Evolutionary conservation across 768 basidiomycete genomes (phyloP).

Genomic region (Butyriboletus loyo): DNA sequence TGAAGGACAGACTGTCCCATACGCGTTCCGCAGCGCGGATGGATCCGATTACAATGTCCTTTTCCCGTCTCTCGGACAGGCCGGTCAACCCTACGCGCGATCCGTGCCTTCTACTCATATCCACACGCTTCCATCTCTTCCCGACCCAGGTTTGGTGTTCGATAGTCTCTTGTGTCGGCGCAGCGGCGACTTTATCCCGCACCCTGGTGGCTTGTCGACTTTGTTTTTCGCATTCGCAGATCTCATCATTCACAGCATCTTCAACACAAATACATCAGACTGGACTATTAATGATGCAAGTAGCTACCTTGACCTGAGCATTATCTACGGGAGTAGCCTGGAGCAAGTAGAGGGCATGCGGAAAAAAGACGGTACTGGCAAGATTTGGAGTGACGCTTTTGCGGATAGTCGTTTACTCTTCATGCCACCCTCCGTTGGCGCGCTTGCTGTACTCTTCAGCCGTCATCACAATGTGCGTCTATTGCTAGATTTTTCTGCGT

Average conservation of each 20-base stretch:
- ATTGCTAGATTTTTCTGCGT: background rate
- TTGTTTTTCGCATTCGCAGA: conserved; percentile 80
- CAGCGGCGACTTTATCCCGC: conserved; percentile 39
- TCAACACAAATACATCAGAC: conserved; percentile 51
- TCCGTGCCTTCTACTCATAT: conserved; percentile 52
- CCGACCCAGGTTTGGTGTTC: conserved; percentile 67
- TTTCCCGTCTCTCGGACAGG: conserved; percentile 53
- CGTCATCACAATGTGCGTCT: conserved; percentile 70
- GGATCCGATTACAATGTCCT: conserved; percentile 60
- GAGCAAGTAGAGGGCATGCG: conserved; percentile 49
- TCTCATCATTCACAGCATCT: conserved; percentile 70
- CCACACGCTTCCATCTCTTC: conserved; percentile 46
- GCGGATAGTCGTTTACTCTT: conserved; percentile 61
- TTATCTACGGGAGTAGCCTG: conserved; percentile 65
- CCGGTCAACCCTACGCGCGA: conserved; percentile 65
- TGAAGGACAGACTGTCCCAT: conserved; percentile 30
- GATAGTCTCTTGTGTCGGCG: conserved; percentile 57
- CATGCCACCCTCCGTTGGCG: conserved; percentile 72
- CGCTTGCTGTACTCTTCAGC: conserved; percentile 63
- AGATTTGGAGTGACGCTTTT: conserved; percentile 65
- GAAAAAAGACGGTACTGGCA: conserved; percentile 62
- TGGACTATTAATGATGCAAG: conserved; percentile 58
- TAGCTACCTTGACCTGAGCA: conserved; percentile 74
- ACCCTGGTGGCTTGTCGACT: conserved; percentile 69
- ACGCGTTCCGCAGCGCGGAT: conserved; percentile 57